A percentile compares a stretch with the other conserved stretches of the same genome.
Conservation (phyloP, 495 filamentous ascomycete species). For the Hyaloscypha finlandica region DNA sequence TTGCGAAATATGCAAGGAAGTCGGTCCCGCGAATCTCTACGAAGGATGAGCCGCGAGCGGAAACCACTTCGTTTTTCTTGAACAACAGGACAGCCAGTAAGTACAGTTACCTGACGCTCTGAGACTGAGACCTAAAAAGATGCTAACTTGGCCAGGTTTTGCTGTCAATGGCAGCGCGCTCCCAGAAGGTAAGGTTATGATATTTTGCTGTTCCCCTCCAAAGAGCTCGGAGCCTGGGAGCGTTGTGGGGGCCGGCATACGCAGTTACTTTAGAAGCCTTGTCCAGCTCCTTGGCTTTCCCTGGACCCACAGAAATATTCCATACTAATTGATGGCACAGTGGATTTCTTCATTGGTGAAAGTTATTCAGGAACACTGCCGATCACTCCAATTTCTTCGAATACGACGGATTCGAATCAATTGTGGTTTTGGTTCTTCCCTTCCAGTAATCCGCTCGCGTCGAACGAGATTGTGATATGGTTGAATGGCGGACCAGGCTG, state of each 20-base stretch:
- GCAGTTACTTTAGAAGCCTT: too few relatives aligned
- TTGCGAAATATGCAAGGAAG: conserved; percentile 17
- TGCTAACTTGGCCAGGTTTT: conserved; percentile 47
- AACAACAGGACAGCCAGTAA: conserved; percentile 20
- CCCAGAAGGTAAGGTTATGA: conserved; percentile 46
- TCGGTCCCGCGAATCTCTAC: conserved; percentile 5
- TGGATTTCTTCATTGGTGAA: conserved; percentile 75
- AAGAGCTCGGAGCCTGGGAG: too few relatives aligned
- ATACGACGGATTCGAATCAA: conserved; percentile 49
- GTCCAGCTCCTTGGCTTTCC: too few relatives aligned
- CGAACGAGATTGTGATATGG: conserved; percentile 65
- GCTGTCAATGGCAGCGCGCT: conserved; percentile 66
- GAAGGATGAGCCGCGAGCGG: conserved; percentile 20
- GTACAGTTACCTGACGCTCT: neutral
- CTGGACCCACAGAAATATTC: too few relatives aligned
- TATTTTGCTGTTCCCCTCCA: too few relatives aligned
- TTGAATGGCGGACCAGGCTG: conserved; percentile 64
- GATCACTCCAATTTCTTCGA: conserved; percentile 56
- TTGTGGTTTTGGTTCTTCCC: conserved; percentile 82
- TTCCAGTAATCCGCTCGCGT: conserved; percentile 52
- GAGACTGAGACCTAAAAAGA: neutral
- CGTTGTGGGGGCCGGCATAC: too few relatives aligned
- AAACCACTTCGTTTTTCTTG: conserved; percentile 15
- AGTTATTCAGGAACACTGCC: conserved; percentile 74
- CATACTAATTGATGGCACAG: conserved; percentile 25